Base-by-base conservation (phyloP, 2,329 filamentous ascomycete genomes). In the Colletotrichum sp. region DNA sequence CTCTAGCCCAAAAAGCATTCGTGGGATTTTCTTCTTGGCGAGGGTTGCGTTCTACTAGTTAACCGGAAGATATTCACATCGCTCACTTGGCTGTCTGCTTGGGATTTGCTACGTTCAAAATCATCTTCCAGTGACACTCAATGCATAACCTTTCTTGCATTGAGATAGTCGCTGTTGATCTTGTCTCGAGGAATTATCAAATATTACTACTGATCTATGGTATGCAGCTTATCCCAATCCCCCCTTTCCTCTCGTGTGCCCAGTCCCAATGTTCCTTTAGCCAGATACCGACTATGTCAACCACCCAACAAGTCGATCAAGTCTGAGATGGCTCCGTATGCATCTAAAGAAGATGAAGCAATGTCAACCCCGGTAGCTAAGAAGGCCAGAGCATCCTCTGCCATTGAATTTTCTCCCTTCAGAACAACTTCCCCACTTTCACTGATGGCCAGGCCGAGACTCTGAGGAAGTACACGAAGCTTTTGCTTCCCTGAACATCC, bases 201-300 rank as follows among this genome's bases (percentile, higher is more conserved):
- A 13, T 8, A 8, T 13, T 51, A 16, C n/a, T 21, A 4, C n/a
- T 2, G 11, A 1, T 21, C n/a, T 47, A 12, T 21, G 0, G 6
- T 15, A 34, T 34, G 33, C 33, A 21, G n/a, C 18, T 21, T 51
- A 3, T 51, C 3, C 43, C 11, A 24, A 51, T 51, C 43, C 21
- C 4, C 8, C 6, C n/a, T 24, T 7, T 13, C 13, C n/a, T 12
- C 11, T 15, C 43, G 43, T 51, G n/a, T 51, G 11, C 43, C 21
- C 11, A 4, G 6, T 21, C n/a, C 6, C 43, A 24, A 12, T 13
- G 11, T 24, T 51, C 43, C 43, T 13, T 51, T n/a, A 21, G n/a
- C 7, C 7, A 21, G 11, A 21, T 24, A 13, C n/a, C 4, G 21
- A 8, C 11, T 21, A 6, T 8, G 12, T 51, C 6, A 51, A n/a